These are phyloP conservation scores for Populus simonii DNA, from an alignment of 345 rosid genomes.

Conservation along the genomic window DNA sequence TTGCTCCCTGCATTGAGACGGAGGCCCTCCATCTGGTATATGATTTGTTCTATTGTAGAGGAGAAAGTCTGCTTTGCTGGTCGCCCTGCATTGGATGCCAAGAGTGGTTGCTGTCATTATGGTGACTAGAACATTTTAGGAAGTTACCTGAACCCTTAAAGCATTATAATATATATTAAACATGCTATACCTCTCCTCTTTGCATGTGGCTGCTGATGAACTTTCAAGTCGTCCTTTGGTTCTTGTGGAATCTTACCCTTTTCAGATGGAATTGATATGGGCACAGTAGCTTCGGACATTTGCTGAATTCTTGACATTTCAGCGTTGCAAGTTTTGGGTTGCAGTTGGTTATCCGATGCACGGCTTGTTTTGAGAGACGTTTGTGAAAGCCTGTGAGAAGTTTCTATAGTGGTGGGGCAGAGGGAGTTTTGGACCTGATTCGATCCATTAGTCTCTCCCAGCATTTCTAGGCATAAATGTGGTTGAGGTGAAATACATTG, in stretches of 20 bases:
- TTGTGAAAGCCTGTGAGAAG: constrained; percentile 23
- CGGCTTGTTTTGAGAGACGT: constrained; percentile 32
- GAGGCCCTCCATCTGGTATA: constrained; percentile 42
- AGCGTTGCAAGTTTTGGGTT: constrained; percentile 9
- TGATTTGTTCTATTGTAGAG: constrained; percentile 43
- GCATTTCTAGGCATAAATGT: constrained; percentile 13
- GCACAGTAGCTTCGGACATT: constrained; percentile 16
- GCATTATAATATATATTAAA: constrained; percentile 16
- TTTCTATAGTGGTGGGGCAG: constrained; percentile 14
- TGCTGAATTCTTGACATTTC: constrained; percentile 27
- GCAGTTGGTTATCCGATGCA: constrained; percentile 19
- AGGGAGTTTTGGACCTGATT: constrained; percentile 20
- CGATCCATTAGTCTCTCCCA: constrained; percentile 10
- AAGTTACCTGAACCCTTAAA: constrained; percentile 6
- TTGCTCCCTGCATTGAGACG: constrained; percentile 35
- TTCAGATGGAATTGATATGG: constrained; percentile 26
- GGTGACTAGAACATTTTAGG: constrained; percentile 10
- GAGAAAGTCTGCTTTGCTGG: constrained; percentile 23
- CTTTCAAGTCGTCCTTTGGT: constrained; percentile 20
- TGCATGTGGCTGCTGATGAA: constrained; percentile 19
- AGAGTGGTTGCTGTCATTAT: constrained; percentile 8
- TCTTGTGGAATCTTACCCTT: constrained; percentile 24
- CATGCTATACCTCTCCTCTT: constrained; percentile 39
- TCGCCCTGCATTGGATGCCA: constrained; percentile 36
- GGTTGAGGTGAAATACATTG: constrained; percentile 11